Base-by-base conservation (phyloP, 257 asterid species). In the Misopates orontium region DNA sequence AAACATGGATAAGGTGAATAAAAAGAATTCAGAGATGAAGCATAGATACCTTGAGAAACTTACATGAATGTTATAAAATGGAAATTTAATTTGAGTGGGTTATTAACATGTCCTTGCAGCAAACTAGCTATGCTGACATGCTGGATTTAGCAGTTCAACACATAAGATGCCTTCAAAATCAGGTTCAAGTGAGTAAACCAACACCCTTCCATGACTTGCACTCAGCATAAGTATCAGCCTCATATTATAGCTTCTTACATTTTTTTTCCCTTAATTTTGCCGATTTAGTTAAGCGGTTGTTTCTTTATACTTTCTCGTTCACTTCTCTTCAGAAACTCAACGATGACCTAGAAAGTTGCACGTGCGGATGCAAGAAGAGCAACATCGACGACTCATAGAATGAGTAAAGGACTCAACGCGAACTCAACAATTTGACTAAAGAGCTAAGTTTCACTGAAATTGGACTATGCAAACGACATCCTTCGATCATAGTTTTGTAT, bases 61-160 rank as follows among this genome's bases (percentile, higher is more conserved):
- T n/a, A n/a, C n/a, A n/a, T n/a, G n/a, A n/a, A n/a, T n/a, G n/a
- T n/a, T n/a, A n/a, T n/a, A n/a, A n/a, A n/a, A n/a, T n/a, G n/a
- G n/a, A n/a, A n/a, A n/a, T n/a, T n/a, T n/a, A n/a, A n/a, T n/a
- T n/a, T n/a, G n/a, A n/a, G n/a, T n/a, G n/a, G n/a, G n/a, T n/a
- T n/a, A n/a, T n/a, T n/a, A n/a, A n/a, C n/a, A n/a, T n/a, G n/a
- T n/a, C n/a, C n/a, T n/a, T n/a, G 84, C 96, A 92, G 98, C 98
- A 92, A 92, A 92, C 98, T 24, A 92, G 97, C 93, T 89, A 87
- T 4, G 78, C 98, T 2, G 97, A 92, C 78, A 92, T 92, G 98
- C 82, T 92, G 79, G 98, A 92, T 78, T 82, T 89, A 74, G 98
- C 98, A 7, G 96, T 92, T 54, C 87, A 87, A 69, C 98, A 92